A percentile compares a stretch with the other conserved stretches of the same genome.
These are phyloP conservation scores for Neofusicoccum ribis DNA, from an alignment of 2,329 filamentous ascomycete species.

Conservation along the genomic window DNA sequence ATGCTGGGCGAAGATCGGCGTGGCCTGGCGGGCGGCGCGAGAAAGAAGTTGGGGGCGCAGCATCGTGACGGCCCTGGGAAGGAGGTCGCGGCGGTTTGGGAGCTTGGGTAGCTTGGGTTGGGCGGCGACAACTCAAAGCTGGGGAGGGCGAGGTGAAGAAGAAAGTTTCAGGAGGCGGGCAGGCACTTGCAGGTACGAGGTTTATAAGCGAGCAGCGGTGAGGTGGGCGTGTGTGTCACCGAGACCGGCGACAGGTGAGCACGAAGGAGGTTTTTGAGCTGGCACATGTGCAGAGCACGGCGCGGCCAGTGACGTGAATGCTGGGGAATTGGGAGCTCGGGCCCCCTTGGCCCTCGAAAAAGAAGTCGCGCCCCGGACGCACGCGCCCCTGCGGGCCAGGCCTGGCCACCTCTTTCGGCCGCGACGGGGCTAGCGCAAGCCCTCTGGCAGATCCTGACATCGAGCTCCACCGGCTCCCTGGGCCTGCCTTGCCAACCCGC, in stretches of 20 bases:
- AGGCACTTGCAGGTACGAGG: background rate
- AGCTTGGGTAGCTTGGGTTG: slow-evolving; percentile 16
- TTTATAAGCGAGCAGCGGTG: slow-evolving; percentile 8
- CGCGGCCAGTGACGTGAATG: background rate
- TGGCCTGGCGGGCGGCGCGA: slow-evolving; percentile 28
- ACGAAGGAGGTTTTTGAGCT: slow-evolving; percentile 13
- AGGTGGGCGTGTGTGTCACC: background rate
- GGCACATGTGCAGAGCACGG: slow-evolving; percentile 10
- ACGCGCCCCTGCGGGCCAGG: background rate
- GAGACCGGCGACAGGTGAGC: slow-evolving; percentile 2
- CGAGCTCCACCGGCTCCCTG: slow-evolving; percentile 10
- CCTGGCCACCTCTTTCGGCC: background rate
- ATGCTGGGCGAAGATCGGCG: slow-evolving; percentile 30
- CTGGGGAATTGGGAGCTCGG: slow-evolving; percentile 8
- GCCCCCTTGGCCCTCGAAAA: background rate
- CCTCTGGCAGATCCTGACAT: background rate
- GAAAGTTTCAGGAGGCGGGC: background rate
- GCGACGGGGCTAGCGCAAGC: background rate
- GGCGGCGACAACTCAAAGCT: background rate
- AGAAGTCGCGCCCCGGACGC: background rate
- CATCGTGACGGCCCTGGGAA: slow-evolving; percentile 26
- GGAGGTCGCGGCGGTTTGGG: background rate
- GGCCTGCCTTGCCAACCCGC: background rate
- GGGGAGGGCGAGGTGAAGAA: background rate
- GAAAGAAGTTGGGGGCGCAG: slow-evolving; percentile 33